These are phyloP conservation scores for Claviceps paspali DNA, from an alignment of 2,329 filamentous ascomycete genomes.

Conservation along the genomic window DNA sequence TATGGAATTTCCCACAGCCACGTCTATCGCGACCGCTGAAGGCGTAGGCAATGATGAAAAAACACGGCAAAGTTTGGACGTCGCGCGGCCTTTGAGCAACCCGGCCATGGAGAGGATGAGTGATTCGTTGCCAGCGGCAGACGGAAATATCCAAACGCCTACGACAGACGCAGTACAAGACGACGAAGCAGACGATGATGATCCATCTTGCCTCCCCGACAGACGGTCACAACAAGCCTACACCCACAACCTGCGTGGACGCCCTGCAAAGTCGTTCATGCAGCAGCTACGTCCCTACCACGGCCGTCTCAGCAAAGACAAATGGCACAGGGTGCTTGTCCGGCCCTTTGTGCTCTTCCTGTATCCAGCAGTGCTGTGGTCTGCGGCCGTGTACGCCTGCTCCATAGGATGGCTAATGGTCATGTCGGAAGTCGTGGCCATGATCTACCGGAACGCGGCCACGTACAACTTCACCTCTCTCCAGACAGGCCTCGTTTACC, in stretches of 20 bases:
- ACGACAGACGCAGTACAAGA: constrained; percentile 13
- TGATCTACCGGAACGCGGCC: constrained; percentile 55
- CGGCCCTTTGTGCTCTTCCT: constrained; percentile 75
- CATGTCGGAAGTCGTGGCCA: constrained; percentile 70
- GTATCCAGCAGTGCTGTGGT: constrained; percentile 86
- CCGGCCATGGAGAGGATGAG: too few relatives aligned
- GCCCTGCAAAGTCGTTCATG: constrained; percentile 53
- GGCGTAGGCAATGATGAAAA: too few relatives aligned
- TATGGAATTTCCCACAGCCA: too few relatives aligned
- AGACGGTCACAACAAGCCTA: constrained; percentile 35
- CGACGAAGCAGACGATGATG: constrained; percentile 26
- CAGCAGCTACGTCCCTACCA: constrained; percentile 65
- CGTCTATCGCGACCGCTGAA: too few relatives aligned
- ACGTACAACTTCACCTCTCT: constrained; percentile 71
- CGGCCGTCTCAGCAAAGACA: constrained; percentile 62
- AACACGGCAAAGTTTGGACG: too few relatives aligned
- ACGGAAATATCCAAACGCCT: too few relatives aligned
- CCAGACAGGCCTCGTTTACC: constrained; percentile 72
- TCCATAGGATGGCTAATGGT: constrained; percentile 94
- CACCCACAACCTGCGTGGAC: constrained; percentile 52
- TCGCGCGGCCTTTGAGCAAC: too few relatives aligned
- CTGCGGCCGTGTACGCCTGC: constrained; percentile 66
- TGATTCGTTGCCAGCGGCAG: too few relatives aligned
- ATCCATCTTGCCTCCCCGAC: constrained; percentile 20
- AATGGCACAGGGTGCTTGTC: constrained; percentile 61